Evolutionary conservation across 306 rosid species (phyloP), one percentile per base, ranked within the genome.

Genomic region (Vigna unguiculata): DNA sequence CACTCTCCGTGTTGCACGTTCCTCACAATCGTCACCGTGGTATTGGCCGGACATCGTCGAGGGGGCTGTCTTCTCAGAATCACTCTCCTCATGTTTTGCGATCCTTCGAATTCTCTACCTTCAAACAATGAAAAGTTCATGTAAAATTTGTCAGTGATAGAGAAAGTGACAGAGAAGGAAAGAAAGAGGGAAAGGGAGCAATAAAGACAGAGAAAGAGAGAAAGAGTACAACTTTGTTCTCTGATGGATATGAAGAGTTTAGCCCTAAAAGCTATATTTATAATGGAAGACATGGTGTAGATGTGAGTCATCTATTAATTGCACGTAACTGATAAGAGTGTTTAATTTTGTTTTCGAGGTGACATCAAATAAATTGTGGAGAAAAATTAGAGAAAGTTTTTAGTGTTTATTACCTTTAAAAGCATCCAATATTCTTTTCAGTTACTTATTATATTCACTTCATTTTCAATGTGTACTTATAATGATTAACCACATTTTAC

Each of bases 71-170:
- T 88, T 75, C 79, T 85, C 68, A 90, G 41, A 34, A 81, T 80
- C 16, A 89, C 92, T 53, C 80, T 92, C 86, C 90, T 90, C 97
- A 90, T 85, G 20, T 16, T 77, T 0, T 28, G n/a, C 7, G 12
- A 20, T 4, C 36, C 63, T 57, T 57, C 61, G 4, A 54, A 8
- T 53, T 3, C 51, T 30, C 3, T 9, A 14, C 51, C 48, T 38
- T 32, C 38, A 41, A 54, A 30, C 32, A 58, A 71, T 46, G 20
- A 69, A 70, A 32, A 47, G 40, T 41, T 47, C 13, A 28, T 34
- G 17, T 28, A 28, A 28, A 28, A 28, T 4, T 28, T 28, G 32
- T 28, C 32, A 28, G 32, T 28, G 32, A n/a, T n/a, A n/a, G n/a
- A n/a, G n/a, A n/a, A n/a, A n/a, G n/a, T n/a, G n/a, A n/a, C n/a